Evolutionary conservation across 1,139 yeast genomes (phyloP).

Genomic region (Protomyces lactucae-debilis): DNA sequence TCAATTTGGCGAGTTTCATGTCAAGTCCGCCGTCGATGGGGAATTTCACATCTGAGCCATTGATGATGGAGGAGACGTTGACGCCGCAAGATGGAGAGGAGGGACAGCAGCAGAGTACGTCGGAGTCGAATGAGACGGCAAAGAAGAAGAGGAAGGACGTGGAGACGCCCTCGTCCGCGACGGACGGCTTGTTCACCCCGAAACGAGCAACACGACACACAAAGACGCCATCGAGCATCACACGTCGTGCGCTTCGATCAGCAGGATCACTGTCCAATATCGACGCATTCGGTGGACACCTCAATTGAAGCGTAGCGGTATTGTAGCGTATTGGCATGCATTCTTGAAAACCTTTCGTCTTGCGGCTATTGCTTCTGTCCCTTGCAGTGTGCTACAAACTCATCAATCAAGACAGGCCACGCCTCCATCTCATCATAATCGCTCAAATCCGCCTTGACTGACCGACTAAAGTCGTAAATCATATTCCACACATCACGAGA

Average conservation of each 20-base stretch:
- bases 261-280: not conserved
- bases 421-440: slow-evolving; percentile 71
- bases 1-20: slow-evolving; percentile 2
- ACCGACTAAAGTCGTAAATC: slow-evolving; percentile 59
- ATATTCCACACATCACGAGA: slow-evolving; percentile 80
- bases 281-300: not conserved
- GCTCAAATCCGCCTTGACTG: slow-evolving; percentile 25
- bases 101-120: not conserved
- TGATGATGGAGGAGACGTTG: slow-evolving; percentile 7
- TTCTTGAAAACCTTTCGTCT: not conserved
- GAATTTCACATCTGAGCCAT: slow-evolving; percentile 9
- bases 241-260: not conserved
- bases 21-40: slow-evolving; percentile 24
- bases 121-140: not conserved
- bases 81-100: slow-evolving; percentile 5
- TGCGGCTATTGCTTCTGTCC: not conserved
- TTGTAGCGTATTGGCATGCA: not conserved
- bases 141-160: not conserved
- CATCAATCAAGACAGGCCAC: slow-evolving; percentile 90
- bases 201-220: not conserved
- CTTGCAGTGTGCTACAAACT: slow-evolving; percentile 56
- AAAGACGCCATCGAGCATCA: not conserved
- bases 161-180: not conserved
- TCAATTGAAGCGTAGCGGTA: not conserved
- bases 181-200: not conserved